Percentiles rank a stretch among this genome's conserved stretches.
Conservation (phyloP, 1,284 basidiomycete genomes). For the Sporisorium scitamineum region DNA sequence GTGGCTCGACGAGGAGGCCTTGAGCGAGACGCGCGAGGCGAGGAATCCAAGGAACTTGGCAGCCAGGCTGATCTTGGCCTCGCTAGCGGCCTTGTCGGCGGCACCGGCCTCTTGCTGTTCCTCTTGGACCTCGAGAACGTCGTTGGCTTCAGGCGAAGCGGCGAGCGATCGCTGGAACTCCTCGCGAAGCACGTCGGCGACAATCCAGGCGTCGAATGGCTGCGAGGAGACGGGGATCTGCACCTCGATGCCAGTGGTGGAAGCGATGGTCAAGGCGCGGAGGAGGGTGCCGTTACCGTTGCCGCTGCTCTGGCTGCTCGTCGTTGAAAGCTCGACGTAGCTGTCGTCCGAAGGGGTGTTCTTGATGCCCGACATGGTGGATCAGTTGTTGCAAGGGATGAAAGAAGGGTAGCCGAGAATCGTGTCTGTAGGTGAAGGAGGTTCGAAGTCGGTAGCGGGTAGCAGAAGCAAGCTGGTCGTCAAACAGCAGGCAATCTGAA, state of each 20-base stretch:
- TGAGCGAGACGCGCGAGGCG: conserved; percentile 77
- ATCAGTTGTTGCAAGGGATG: background rate
- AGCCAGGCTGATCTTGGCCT: conserved; percentile 58
- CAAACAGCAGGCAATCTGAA: conserved; percentile 43
- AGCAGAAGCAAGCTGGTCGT: conserved; percentile 39
- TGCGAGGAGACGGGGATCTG: conserved; percentile 56
- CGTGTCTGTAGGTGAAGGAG: background rate
- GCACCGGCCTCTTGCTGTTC: conserved; percentile 57
- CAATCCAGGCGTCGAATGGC: conserved; percentile 64
- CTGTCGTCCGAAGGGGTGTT: conserved; percentile 51
- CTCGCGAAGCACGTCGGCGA: conserved; percentile 59
- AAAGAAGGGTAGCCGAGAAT: background rate
- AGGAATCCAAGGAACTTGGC: conserved; percentile 69
- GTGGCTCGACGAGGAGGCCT: conserved; percentile 77
- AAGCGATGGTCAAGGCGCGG: conserved; percentile 44
- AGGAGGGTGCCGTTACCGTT: conserved; percentile 44
- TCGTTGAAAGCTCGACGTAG: conserved; percentile 46
- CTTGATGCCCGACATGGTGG: conserved; percentile 40
- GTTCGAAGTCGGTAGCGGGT: background rate
- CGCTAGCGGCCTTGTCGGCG: conserved; percentile 34
- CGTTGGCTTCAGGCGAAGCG: conserved; percentile 53
- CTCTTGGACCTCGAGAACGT: conserved; percentile 51
- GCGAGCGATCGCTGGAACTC: conserved; percentile 59
- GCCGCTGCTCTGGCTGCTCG: conserved; percentile 48
- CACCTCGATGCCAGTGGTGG: conserved; percentile 44